Evolutionary conservation across 2,329 filamentous ascomycete species (phyloP).

Genomic region (Paramyrothecium roridum): DNA sequence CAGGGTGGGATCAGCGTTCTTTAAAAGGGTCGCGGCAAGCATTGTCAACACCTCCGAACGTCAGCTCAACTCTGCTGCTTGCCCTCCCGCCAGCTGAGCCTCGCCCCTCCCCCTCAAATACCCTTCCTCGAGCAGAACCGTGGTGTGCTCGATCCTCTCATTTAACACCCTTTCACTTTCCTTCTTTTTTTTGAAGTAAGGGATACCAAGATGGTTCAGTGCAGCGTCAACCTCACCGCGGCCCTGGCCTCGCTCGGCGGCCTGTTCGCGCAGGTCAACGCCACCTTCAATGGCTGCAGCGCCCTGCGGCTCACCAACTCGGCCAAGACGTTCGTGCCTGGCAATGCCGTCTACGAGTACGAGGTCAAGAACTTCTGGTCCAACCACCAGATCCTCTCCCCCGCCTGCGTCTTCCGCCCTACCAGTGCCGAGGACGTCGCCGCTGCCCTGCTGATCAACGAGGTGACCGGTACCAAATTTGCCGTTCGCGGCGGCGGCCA

Average conservation of each 20-base stretch:
- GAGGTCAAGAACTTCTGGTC: constrained; percentile 12
- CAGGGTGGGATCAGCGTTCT: no score
- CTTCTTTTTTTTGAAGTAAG: not conserved
- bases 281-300: constrained; percentile 2
- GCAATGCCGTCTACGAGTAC: constrained; percentile 5
- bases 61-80: no score
- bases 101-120: no score
- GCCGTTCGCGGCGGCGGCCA: constrained; percentile 15
- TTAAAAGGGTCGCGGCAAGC: no score
- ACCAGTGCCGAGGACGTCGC: constrained; percentile 4
- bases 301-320: constrained; percentile 4
- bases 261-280: constrained; percentile 1
- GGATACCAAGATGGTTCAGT: not conserved
- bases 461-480: constrained; percentile 1
- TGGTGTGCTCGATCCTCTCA: no score
- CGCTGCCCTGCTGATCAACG: not conserved
- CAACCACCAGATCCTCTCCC: constrained; percentile 7
- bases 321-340: constrained; percentile 2
- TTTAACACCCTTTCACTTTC: not conserved
- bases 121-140: no score
- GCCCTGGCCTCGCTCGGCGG: constrained; percentile 2
- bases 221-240: not conserved
- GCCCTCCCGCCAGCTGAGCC: no score
- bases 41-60: no score
- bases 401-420: constrained; percentile 11